Base-by-base conservation (phyloP, 75 land plant genomes). In the Cunninghamia lanceolata region DNA sequence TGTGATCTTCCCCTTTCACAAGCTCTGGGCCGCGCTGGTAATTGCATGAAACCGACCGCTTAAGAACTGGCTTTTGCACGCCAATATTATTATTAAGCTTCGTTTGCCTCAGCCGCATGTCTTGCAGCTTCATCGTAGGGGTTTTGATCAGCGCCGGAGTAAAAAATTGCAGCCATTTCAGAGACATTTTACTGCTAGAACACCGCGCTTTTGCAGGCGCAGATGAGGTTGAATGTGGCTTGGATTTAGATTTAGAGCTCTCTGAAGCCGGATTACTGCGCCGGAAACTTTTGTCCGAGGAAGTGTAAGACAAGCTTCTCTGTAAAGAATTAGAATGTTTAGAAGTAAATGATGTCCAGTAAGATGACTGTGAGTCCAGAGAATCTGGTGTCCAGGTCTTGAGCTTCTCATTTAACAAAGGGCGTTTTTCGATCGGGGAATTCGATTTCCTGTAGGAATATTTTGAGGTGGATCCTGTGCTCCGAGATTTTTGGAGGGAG, bases 101-200 rank as follows among this genome's bases (percentile, higher is more conserved):
- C 66, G 3, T 6, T 30, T 82, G 83, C 32, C 83, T 28, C 9
- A 21, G 83, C 25, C 83, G 83, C n/a, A 82, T 82, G 53, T 82
- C 83, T 28, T 82, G 46, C 83, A 82, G 53, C 15, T 46, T 28
- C 83, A 82, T 82, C 14, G 83, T 25, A 40, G 83, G 83, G 3
- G 83, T n/a, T 46, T 82, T 82, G n/a, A 82, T 82, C 43, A 82
- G 30, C 34, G 13, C 83, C 34, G 46, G 53, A 28, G 53, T 82
- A 32, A 82, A 82, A 43, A 82, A 82, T 5, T 59, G 66, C 35
- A 45, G 83, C 83, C 83, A 82, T 46, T 82, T 82, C 32, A n/a
- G 52, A 43, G 53, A 82, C 32, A 13, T 40, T 76, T 76, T 76
- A 19, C 32, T 35, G n/a, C 47, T 16, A 10, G 9, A 10, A 9